Evolutionary conservation across 108 stramenopile genomes (phyloP).

Genomic region (Chaetoceros tenuissimus): DNA sequence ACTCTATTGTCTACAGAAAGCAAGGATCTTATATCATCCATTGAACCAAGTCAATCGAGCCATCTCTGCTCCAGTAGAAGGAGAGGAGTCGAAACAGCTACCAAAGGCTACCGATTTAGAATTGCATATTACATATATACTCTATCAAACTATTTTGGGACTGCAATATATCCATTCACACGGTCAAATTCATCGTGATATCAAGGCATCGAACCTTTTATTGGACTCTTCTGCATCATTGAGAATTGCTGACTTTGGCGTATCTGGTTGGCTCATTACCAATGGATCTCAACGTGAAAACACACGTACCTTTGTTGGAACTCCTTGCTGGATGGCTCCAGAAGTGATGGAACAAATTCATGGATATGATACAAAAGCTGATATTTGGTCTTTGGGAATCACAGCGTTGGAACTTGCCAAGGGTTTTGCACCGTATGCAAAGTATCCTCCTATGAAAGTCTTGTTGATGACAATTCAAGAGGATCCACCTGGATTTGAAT

Average conservation of each 20-base stretch:
- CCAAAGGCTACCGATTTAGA: conserved; percentile 28
- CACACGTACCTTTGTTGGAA: conserved; percentile 89
- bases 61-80: conserved; percentile 1
- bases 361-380: conserved; percentile 95
- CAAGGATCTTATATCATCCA: conserved; percentile 9
- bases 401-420: conserved; percentile 98
- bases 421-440: conserved; percentile 96
- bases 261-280: conserved; percentile 76
- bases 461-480: conserved; percentile 92
- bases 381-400: conserved; percentile 98
- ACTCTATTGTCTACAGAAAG: conserved; percentile 61
- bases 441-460: conserved; percentile 95
- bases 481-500: conserved; percentile 85
- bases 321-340: conserved; percentile 86
- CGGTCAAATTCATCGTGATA: conserved; percentile 93
- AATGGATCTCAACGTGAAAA: conserved; percentile 63
- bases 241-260: conserved; percentile 95
- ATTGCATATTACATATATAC: conserved; percentile 76
- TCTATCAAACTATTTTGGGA: conserved; percentile 83
- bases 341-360: conserved; percentile 98
- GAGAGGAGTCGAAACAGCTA: background rate
- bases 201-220: conserved; percentile 89
- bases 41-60: background rate
- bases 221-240: conserved; percentile 65
- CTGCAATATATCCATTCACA: conserved; percentile 93